Percentiles rank a stretch among this genome's conserved stretches.
phyloP scores from a whole-genome alignment of 2,329 filamentous ascomycete genomes.

The Fusarium sp. region DNA sequence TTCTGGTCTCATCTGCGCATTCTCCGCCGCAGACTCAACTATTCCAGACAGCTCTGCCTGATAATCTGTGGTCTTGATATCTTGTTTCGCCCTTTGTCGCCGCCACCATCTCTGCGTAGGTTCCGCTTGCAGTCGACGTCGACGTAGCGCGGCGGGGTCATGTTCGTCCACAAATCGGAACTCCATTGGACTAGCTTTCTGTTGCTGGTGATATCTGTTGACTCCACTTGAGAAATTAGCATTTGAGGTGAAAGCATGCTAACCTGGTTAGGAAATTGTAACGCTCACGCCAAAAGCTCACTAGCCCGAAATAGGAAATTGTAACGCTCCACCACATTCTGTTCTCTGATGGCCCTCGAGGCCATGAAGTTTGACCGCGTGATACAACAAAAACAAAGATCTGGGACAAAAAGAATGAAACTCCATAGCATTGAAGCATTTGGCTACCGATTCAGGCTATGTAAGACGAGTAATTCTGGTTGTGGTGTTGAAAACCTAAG shows the following conservation, averaged over 20 bases:
- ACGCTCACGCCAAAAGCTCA: too few relatives aligned
- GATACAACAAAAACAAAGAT: conserved; percentile 1
- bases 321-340: too few relatives aligned
- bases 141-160: not conserved
- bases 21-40: conserved; percentile 3
- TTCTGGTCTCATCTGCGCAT: not conserved
- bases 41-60: not conserved
- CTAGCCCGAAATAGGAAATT: too few relatives aligned
- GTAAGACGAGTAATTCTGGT: not conserved
- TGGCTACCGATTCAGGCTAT: not conserved
- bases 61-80: not conserved
- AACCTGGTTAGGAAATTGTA: not conserved
- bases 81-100: conserved; percentile 2
- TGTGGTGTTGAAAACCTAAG: conserved; percentile 6
- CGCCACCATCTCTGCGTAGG: not conserved
- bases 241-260: not conserved
- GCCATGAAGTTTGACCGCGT: too few relatives aligned
- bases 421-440: not conserved
- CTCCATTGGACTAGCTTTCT: not conserved
- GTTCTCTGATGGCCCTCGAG: too few relatives aligned
- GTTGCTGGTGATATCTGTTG: too few relatives aligned
- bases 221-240: too few relatives aligned
- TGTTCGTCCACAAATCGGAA: conserved; percentile 3
- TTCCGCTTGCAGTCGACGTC: conserved; percentile 2
- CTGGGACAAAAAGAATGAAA: not conserved